Base-by-base conservation (phyloP, 2,329 filamentous ascomycete species). In the Fusarium praegraminearum region DNA sequence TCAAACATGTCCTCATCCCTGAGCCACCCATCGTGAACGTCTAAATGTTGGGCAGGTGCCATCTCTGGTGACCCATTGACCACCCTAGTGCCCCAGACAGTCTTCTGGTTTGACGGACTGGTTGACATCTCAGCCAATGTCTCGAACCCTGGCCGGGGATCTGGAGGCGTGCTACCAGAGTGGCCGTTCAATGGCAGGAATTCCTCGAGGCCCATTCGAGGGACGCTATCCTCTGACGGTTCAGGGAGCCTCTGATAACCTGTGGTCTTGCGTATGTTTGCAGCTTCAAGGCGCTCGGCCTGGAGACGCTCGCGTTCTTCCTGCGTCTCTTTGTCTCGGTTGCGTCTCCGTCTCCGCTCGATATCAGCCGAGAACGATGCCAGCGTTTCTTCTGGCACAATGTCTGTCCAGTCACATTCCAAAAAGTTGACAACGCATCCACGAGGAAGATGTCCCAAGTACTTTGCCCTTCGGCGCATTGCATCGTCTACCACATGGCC, bases 351-450 rank as follows among this genome's bases (percentile, higher is more conserved):
- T 55, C 94, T 86, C 59, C 88, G 86, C 69, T 93, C 91, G 55
- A 96, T 91, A 63, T 97, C 93, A 0, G 84, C 81, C n/a, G 86
- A 83, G 79, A 97, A 98, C 2, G 86, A 85, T 40, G 89, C 89
- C n/a, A 98, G 83, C 5, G 93, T 86, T 52, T 93, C 90, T 1
- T 89, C 85, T 5, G 89, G 86, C 7, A 98, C 92, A 38, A 96
- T 92, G 71, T 97, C 94, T 5, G 93, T 94, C 94, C 94, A 98
- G 78, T 98, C 94, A 76, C 94, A 98, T 80, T 98, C 94, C 2
- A 98, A 80, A 74, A 97, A 97, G 70, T 87, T 93, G 43, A 98
- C 92, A 70, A 97, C 91, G 77, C 94, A 97, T n/a, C 94, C 94
- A 52, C 92, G 90, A 0, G 94, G 94, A 8, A 98, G 85, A 78